Base-by-base conservation (phyloP, 140 eudicot genomes). In the Flaveria floridana region DNA sequence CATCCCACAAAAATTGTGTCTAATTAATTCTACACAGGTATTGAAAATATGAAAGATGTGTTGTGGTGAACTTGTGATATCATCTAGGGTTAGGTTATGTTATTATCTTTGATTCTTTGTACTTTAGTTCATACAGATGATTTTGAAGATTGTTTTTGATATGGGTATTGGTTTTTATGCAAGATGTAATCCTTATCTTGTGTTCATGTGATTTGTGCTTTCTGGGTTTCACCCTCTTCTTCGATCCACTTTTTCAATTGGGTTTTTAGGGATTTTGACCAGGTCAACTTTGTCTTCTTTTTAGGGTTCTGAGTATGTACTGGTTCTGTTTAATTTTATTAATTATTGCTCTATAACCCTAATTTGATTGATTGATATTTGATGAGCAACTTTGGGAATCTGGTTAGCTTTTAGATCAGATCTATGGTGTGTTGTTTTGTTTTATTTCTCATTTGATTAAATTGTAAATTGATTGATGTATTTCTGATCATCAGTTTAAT, bases 181-280 rank as follows among this genome's bases (percentile, higher is more conserved):
- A 14, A 63, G 5, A 50, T 78, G 67, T 50, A 64, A 64, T 71
- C 51, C 52, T 21, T 62, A 72, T 8, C 26, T 48, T 50, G 41
- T 78, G 58, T 50, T 37, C 44, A 34, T 57, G 57, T 57, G 50
- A 70, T 51, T 71, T 71, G 42, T 64, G 16, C 19, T 7, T 26
- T 47, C 70, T 28, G 65, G 76, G 81, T 28, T 30, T 48, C 62
- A 46, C 55, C 57, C 57, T 51, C 19, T 55, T 58, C 65, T 20
- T 20, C 13, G 65, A 58, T 58, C 65, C 65, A 8, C 37, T 11
- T 58, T 58, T 44, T 58, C 7, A 1, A 20, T 58, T 20, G 23
- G 23, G 23, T 19, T 20, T 55, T 58, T 58, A 73, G 83, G 83
- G 83, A 79, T 79, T 79, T 73, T 79, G 83, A 79, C 79, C 58